These are phyloP conservation scores for Corylus avellana DNA, from an alignment of 306 rosid species.

Conservation along the genomic window DNA sequence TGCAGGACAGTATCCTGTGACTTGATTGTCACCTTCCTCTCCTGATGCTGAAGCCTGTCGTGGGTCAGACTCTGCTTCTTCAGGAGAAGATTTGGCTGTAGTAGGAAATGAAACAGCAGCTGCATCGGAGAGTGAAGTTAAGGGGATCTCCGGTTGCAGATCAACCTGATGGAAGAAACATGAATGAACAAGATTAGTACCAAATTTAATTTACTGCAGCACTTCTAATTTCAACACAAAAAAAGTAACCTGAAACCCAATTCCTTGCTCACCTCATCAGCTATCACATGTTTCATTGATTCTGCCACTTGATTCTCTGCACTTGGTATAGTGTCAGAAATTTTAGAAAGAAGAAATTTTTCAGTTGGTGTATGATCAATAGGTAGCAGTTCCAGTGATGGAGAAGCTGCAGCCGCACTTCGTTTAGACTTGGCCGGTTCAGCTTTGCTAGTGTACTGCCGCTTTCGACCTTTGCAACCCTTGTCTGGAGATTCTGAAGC, in stretches of 20 bases:
- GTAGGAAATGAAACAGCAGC: conserved; percentile 41
- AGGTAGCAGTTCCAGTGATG: not conserved
- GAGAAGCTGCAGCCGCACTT: not conserved
- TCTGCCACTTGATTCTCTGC: conserved; percentile 28
- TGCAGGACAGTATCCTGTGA: conserved; percentile 13
- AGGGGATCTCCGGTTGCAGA: too few species aligned
- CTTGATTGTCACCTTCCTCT: conserved; percentile 2
- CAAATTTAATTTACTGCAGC: too few species aligned
- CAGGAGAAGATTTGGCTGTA: conserved; percentile 49
- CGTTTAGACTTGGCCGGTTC: too few species aligned
- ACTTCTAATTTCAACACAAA: too few species aligned
- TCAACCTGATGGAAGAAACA: too few species aligned
- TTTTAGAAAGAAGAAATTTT: not conserved
- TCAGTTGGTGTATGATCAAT: too few species aligned
- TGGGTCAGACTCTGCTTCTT: conserved; percentile 45
- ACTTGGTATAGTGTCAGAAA: not conserved
- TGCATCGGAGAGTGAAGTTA: not conserved
- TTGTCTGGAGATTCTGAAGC: not conserved
- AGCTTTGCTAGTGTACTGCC: too few species aligned
- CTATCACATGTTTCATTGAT: not conserved
- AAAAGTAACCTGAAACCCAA: too few species aligned
- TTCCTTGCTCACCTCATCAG: not conserved
- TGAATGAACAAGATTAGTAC: too few species aligned
- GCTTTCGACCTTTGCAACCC: too few species aligned
- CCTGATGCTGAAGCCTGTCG: conserved; percentile 37